Evolutionary conservation across 108 stramenopile species (phyloP).

Genomic region (Skeletonema tropicum): DNA sequence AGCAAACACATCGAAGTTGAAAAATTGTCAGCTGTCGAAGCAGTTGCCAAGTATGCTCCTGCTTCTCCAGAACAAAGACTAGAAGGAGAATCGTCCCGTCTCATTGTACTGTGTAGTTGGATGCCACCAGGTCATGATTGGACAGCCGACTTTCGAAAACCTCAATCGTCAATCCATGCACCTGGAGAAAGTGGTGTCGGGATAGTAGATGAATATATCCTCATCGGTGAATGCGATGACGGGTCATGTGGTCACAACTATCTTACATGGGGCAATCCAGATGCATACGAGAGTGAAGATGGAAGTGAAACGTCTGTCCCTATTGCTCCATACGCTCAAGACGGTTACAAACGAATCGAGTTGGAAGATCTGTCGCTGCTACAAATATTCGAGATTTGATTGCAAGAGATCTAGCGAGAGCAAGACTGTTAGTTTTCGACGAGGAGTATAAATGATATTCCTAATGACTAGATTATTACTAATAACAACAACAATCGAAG

Average conservation of each 20-base stretch:
- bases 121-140: conserved; percentile 87
- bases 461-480: not conserved
- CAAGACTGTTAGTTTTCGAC: conserved; percentile 78
- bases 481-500: not conserved
- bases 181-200: conserved; percentile 8
- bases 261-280: conserved; percentile 80
- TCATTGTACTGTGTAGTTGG: conserved; percentile 84
- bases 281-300: conserved; percentile 25
- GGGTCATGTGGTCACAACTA: conserved; percentile 84
- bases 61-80: not conserved
- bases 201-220: conserved; percentile 76
- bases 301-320: conserved; percentile 8
- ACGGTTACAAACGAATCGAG: conserved; percentile 74
- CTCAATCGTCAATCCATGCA: not conserved
- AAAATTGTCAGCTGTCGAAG: conserved; percentile 50
- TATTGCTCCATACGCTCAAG: conserved; percentile 46
- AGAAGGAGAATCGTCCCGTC: conserved; percentile 20
- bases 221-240: conserved; percentile 86
- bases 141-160: conserved; percentile 66
- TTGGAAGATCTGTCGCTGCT: conserved; percentile 55
- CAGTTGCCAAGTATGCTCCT: conserved; percentile 64
- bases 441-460: not conserved
- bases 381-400: conserved; percentile 85
- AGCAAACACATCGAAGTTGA: conserved; percentile 53
- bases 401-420: conserved; percentile 59